Evolutionary conservation across 768 basidiomycete genomes (phyloP).

Genomic region (Harrya chromipes): DNA sequence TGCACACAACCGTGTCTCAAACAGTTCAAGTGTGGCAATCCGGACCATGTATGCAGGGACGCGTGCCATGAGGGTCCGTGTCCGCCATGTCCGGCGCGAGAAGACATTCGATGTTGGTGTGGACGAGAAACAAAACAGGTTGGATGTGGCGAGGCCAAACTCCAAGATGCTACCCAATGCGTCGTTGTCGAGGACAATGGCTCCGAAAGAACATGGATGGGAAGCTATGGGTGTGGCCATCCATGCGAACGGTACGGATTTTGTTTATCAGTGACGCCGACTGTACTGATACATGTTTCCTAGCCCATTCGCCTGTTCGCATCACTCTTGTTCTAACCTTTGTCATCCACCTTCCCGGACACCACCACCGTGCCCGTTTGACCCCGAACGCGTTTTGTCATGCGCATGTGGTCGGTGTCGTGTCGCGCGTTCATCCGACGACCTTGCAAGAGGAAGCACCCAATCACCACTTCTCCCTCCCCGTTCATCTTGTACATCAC

Average conservation of each 20-base stretch:
- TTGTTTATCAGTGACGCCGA: background rate
- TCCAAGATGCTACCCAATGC: constrained; percentile 36
- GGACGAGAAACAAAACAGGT: constrained; percentile 60
- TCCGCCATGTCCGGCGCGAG: constrained; percentile 53
- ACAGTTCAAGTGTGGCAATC: constrained; percentile 59
- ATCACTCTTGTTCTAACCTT: constrained; percentile 65
- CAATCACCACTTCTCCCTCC: constrained; percentile 30
- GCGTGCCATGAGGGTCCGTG: constrained; percentile 81
- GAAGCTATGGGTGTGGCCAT: constrained; percentile 58
- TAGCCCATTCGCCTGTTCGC: constrained; percentile 71
- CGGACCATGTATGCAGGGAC: constrained; percentile 61
- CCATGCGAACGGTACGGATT: constrained; percentile 53
- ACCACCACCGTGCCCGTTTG: constrained; percentile 65
- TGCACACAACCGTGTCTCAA: constrained; percentile 40
- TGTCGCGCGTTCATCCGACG: constrained; percentile 36
- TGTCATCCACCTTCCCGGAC: constrained; percentile 73
- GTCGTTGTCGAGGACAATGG: constrained; percentile 26
- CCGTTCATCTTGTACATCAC: constrained; percentile 60
- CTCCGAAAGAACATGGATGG: constrained; percentile 57
- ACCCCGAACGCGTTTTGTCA: constrained; percentile 60
- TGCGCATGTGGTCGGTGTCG: constrained; percentile 79
- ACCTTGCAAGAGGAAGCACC: constrained; percentile 8
- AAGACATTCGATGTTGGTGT: constrained; percentile 73
- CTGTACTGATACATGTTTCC: background rate
- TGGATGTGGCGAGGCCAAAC: constrained; percentile 63